phyloP scores from a whole-genome alignment of 306 rosid species.

The Parietaria judaica region DNA sequence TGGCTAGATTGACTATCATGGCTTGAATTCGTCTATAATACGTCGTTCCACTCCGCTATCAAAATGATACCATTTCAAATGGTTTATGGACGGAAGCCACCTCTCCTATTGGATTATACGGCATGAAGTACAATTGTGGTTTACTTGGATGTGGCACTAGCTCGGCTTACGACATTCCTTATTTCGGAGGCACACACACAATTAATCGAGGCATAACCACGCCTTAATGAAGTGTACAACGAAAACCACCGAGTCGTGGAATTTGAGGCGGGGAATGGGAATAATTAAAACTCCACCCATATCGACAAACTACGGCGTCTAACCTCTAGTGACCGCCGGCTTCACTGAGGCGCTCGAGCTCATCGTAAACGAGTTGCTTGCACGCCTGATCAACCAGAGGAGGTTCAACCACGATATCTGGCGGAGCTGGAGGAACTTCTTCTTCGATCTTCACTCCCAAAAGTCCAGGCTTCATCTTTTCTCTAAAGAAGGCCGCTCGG shows the following conservation, averaged over 20 bases:
- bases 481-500: too few relatives aligned
- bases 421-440: too few relatives aligned
- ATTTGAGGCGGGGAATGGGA: background rate
- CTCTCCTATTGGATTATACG: background rate
- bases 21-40: background rate
- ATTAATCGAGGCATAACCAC: background rate
- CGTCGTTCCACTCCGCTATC: background rate
- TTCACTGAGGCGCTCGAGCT: too few relatives aligned
- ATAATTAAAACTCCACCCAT: background rate
- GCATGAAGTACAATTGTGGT: background rate
- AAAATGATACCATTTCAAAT: background rate
- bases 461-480: too few relatives aligned
- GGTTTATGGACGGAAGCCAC: too few relatives aligned
- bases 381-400: too few relatives aligned
- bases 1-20: background rate
- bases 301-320: background rate
- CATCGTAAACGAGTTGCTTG: too few relatives aligned
- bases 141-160: background rate
- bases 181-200: background rate
- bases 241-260: background rate
- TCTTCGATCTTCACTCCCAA: too few relatives aligned
- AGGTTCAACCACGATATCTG: too few relatives aligned
- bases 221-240: background rate
- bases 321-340: too few relatives aligned
- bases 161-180: background rate